phyloP scores from a whole-genome alignment of 2,329 filamentous ascomycete species.

The Penicillium paneum region DNA sequence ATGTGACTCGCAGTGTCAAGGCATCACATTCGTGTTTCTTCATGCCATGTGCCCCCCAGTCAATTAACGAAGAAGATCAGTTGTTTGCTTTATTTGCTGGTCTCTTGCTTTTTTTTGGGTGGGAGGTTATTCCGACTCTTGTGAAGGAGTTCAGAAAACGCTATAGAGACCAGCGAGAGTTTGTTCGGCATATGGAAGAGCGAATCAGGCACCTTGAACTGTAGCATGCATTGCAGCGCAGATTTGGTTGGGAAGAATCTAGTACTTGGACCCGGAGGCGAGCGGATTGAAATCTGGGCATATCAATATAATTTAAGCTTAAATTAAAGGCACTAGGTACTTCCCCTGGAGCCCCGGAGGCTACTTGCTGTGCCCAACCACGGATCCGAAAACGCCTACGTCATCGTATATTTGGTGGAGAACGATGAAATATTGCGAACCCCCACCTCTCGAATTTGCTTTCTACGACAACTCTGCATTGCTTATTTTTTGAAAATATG shows the following conservation, averaged over 20 bases:
- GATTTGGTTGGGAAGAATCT: not conserved
- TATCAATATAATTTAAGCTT: not conserved
- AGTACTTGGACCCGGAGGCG: not conserved
- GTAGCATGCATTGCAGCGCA: not conserved
- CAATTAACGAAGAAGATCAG: not conserved
- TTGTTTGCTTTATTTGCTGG: not conserved
- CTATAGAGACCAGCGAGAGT: not conserved
- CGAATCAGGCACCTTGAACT: not conserved
- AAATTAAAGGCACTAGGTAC: not conserved
- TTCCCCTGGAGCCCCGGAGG: not conserved
- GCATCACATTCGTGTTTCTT: not conserved
- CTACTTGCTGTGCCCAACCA: not conserved
- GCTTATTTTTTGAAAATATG: constrained; percentile 14
- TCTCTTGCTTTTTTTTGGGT: not conserved
- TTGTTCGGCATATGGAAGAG: not conserved
- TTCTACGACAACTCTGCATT: constrained; percentile 2
- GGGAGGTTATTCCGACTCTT: not conserved
- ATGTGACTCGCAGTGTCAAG: not conserved
- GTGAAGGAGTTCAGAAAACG: not conserved
- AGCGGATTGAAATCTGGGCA: not conserved
- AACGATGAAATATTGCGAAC: constrained; percentile 8
- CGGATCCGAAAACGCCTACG: not conserved
- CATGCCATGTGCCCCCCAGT: constrained; percentile 1
- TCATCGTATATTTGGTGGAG: constrained; percentile 5
- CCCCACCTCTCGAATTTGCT: not conserved